Evolutionary conservation across 202 grass and related monocot species (phyloP), one percentile per base, ranked within the genome.

Genomic region (Zoysia matrella): DNA sequence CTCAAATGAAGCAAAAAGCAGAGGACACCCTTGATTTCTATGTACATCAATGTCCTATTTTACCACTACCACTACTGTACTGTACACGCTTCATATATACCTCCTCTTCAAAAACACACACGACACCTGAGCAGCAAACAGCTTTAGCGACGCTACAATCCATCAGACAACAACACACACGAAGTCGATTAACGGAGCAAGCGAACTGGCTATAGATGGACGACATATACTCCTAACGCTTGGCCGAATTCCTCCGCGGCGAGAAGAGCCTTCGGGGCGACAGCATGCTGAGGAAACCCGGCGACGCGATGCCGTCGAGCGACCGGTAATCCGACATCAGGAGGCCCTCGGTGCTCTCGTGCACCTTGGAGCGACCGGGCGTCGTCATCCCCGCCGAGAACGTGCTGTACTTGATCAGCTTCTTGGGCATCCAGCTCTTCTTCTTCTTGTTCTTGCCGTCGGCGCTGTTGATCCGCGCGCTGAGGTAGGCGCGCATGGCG

Each of bases 221-320:
- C 58, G 84, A 48, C 63, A 2, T 79, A 82, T 69, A 8, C 75
- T 72, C 62, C 48, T 86, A 86, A 75, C 64, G 77, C 73, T 67
- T 83, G 57, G 84, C 52, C 11, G 86, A 92, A 65, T 86, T 72
- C 63, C 89, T 91, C 68, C 80, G 52, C 0, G 84, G 84, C 15
- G 94, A 93, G 88, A 93, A 97, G 76, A 97, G 86, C 15, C 94
- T 81, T 2, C 88, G 78, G 0, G 94, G 94, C 5, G 94, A 97
- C 2, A 97, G 56, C 86, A 89, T 91, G 67, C 86, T 72, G 66
- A 86, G 80, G 58, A 96, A 86, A 62, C 91, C 86, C 3, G 96
- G 91, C 11, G 96, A 99, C 0, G 93, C 87, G n/a, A 88, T 14
- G 43, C 91, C 89, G 47, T 96, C 58, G 47, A 99, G 83, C 0